Evolutionary conservation across 345 rosid genomes (phyloP).

Genomic region (Aethionema arabicum): DNA sequence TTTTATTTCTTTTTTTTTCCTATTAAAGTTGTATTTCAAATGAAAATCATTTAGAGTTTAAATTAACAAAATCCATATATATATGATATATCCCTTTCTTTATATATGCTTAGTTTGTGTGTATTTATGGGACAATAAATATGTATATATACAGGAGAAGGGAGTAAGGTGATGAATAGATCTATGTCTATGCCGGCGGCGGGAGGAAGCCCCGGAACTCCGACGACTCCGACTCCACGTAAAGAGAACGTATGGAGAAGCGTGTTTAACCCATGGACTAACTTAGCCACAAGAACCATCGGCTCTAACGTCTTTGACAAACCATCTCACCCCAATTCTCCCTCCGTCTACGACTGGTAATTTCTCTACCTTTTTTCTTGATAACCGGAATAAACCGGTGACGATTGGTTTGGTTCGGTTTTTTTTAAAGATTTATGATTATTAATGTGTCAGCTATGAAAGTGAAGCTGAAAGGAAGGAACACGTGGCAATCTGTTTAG

Average conservation of each 20-base stretch:
- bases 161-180: constrained; percentile 49
- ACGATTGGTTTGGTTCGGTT: constrained; percentile 5
- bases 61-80: no score
- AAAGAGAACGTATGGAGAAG: constrained; percentile 98
- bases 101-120: neutral
- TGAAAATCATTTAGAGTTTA: no score
- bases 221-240: constrained; percentile 70
- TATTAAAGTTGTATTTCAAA: no score
- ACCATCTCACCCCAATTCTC: constrained; percentile 77
- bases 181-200: constrained; percentile 59
- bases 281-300: constrained; percentile 72
- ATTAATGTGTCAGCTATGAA: constrained; percentile 43
- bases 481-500: constrained; percentile 51
- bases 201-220: constrained; percentile 51
- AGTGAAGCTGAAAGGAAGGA: constrained; percentile 48
- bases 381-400: constrained; percentile 10
- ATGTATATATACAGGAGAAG: constrained; percentile 42
- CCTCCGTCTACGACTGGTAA: constrained; percentile 95
- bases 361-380: neutral
- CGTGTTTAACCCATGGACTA: constrained; percentile 93
- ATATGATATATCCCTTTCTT: no score
- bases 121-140: neutral
- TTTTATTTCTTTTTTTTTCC: no score
- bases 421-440: neutral
- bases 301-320: constrained; percentile 75